A percentile compares a stretch with the other conserved stretches of the same genome.
Conservation (phyloP, 169 alveolate species). For the Babesia ovis region DNA sequence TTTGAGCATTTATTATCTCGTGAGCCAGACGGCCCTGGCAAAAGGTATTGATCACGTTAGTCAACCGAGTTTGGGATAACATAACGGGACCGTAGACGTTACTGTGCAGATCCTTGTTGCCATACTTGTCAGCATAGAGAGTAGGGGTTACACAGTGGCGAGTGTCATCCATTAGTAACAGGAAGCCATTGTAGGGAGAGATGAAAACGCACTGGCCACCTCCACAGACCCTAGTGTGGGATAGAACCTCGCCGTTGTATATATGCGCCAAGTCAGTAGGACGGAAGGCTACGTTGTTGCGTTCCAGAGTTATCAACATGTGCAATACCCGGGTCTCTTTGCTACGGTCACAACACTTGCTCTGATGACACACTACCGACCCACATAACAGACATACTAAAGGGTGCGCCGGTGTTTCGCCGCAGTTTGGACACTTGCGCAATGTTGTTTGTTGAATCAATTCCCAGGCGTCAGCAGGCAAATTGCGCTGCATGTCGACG, state of each 20-base stretch:
- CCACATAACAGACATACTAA: constrained; percentile 68
- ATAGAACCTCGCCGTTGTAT: constrained; percentile 38
- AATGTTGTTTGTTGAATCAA: constrained; percentile 16
- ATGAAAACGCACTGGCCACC: constrained; percentile 63
- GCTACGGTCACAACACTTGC: constrained; percentile 48
- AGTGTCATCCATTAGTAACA: constrained; percentile 31
- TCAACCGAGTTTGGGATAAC: constrained; percentile 34
- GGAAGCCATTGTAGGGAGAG: constrained; percentile 64
- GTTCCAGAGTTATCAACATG: constrained; percentile 22
- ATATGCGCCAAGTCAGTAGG: constrained; percentile 9
- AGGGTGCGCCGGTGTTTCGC: constrained; percentile 48
- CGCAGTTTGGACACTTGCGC: constrained; percentile 59
- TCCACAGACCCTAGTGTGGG: constrained; percentile 55
- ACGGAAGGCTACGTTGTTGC: constrained; percentile 4
- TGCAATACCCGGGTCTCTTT: constrained; percentile 13
- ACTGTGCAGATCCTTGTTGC: constrained; percentile 58
- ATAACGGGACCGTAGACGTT: constrained; percentile 56
- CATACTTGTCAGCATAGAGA: constrained; percentile 58
- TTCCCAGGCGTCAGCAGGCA: constrained; percentile 53
- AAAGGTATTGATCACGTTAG: constrained; percentile 30
- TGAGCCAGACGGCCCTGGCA: constrained; percentile 58
- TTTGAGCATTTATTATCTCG: constrained; percentile 36
- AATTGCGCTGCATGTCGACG: constrained; percentile 26
- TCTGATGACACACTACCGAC: constrained; percentile 35
- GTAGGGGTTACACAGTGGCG: constrained; percentile 22